Evolutionary conservation across 768 basidiomycete genomes (phyloP).

Genomic region (Termitomyces titanicus): DNA sequence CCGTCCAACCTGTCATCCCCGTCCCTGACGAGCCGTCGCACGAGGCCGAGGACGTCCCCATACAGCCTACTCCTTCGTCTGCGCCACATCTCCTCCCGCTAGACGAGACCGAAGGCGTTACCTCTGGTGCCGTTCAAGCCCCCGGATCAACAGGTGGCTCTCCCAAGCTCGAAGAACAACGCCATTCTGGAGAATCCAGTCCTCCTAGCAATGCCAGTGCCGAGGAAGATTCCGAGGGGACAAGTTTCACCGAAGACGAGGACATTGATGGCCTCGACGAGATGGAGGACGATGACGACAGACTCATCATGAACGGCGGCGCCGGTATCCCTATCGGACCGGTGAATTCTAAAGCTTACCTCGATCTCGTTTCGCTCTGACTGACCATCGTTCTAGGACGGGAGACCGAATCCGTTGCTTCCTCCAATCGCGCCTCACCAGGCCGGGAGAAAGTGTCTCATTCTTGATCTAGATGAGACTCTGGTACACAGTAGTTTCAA

Average conservation of each 20-base stretch:
- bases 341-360: slow-evolving; percentile 44
- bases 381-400: slow-evolving; percentile 55
- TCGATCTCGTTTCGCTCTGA: not conserved
- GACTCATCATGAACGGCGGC: slow-evolving; percentile 86
- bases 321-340: slow-evolving; percentile 93
- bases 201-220: slow-evolving; percentile 32
- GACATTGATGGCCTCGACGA: slow-evolving; percentile 59
- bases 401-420: slow-evolving; percentile 80
- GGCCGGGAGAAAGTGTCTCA: slow-evolving; percentile 89
- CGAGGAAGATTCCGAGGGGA: slow-evolving; percentile 64
- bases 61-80: slow-evolving; percentile 31
- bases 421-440: slow-evolving; percentile 81
- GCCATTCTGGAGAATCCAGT: slow-evolving; percentile 39
- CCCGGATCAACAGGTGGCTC: slow-evolving; percentile 73
- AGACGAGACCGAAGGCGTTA: slow-evolving; percentile 83
- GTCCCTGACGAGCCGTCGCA: slow-evolving; percentile 4
- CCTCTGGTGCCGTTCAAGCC: slow-evolving; percentile 88
- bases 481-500: slow-evolving; percentile 98
- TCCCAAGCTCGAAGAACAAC: slow-evolving; percentile 23
- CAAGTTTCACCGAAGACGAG: slow-evolving; percentile 67
- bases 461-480: slow-evolving; percentile 96
- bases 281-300: slow-evolving; percentile 87
- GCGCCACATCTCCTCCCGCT: slow-evolving; percentile 40
- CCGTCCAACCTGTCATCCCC: slow-evolving; percentile 4
- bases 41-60: slow-evolving; percentile 26